A percentile compares a stretch with the other conserved stretches of the same genome.
These are phyloP conservation scores for Endocalyx cinctus DNA, from an alignment of 2,329 filamentous ascomycete species.

Conservation along the genomic window DNA sequence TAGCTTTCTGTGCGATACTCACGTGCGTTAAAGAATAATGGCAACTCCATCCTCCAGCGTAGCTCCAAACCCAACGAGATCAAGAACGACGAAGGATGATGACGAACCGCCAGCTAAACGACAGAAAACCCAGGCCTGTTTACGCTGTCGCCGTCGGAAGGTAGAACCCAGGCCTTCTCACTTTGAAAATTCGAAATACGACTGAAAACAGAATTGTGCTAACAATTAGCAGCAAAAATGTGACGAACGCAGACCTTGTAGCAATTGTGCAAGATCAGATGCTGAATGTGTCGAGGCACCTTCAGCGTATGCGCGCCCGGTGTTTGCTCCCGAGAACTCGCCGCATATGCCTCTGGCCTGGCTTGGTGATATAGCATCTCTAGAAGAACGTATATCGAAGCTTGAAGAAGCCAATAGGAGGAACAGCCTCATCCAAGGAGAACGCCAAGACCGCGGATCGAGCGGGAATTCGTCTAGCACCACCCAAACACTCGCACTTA, in stretches of 20 bases:
- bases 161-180: too few species aligned
- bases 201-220: not conserved
- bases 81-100: too few species aligned
- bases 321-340: not conserved
- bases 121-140: slow-evolving; percentile 2
- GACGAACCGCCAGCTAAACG: not conserved
- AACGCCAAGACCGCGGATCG: not conserved
- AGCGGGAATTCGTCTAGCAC: not conserved
- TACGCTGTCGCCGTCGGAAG: not conserved
- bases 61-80: too few species aligned
- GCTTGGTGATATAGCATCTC: slow-evolving; percentile 1
- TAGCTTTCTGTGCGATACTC: too few species aligned
- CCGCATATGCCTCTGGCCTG: slow-evolving; percentile 3
- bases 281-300: slow-evolving; percentile 7
- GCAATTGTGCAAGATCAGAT: slow-evolving; percentile 8
- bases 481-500: too few species aligned
- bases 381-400: slow-evolving; percentile 3
- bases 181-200: not conserved
- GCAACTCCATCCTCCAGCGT: too few species aligned
- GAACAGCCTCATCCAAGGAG: not conserved
- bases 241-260: slow-evolving; percentile 6
- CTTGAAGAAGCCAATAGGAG: slow-evolving; percentile 1
- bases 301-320: not conserved
- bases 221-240: slow-evolving; percentile 5
- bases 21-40: too few species aligned